Conservation (phyloP, 1,139 yeast genomes). For the Candida labiduridarum region DNA sequence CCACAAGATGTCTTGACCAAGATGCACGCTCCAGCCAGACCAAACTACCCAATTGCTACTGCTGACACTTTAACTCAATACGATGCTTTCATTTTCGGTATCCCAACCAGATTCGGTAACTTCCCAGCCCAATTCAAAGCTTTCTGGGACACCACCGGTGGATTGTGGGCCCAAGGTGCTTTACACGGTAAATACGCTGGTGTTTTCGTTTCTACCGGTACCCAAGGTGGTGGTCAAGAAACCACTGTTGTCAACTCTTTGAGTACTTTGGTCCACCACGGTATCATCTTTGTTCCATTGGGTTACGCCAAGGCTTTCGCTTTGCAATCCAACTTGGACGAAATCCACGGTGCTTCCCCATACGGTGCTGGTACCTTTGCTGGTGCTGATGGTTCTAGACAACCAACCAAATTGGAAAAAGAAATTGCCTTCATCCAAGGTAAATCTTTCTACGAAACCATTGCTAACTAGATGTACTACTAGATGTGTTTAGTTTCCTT, state of each 20-base stretch:
- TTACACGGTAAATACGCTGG: slow-evolving; percentile 78
- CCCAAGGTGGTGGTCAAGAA: slow-evolving; percentile 88
- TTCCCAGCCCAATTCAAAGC: slow-evolving; percentile 81
- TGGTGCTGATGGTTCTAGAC: too few relatives aligned
- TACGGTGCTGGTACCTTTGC: too few relatives aligned
- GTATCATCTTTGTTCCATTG: slow-evolving; percentile 76
- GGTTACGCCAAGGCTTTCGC: slow-evolving; percentile 71
- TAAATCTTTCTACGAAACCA: slow-evolving; percentile 32
- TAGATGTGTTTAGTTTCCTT: not conserved
- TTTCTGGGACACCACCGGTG: slow-evolving; percentile 83
- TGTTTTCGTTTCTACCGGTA: slow-evolving; percentile 75
- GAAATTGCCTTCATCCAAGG: too few relatives aligned
- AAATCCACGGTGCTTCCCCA: slow-evolving; percentile 84
- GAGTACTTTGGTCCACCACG: slow-evolving; percentile 76
- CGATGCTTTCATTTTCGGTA: slow-evolving; percentile 79
- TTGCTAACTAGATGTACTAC: not conserved
- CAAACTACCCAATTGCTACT: slow-evolving; percentile 71
- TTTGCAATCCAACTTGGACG: slow-evolving; percentile 59
- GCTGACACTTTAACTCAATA: slow-evolving; percentile 59
- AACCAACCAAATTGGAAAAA: too few relatives aligned
- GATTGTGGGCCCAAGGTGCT: slow-evolving; percentile 78
- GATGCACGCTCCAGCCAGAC: slow-evolving; percentile 66
- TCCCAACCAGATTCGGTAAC: slow-evolving; percentile 84
- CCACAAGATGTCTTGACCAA: slow-evolving; percentile 58
- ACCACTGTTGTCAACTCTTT: slow-evolving; percentile 64